Evolutionary conservation across 2,329 filamentous ascomycete species (phyloP).

Genomic region (Pseudofabraea citricarpa): DNA sequence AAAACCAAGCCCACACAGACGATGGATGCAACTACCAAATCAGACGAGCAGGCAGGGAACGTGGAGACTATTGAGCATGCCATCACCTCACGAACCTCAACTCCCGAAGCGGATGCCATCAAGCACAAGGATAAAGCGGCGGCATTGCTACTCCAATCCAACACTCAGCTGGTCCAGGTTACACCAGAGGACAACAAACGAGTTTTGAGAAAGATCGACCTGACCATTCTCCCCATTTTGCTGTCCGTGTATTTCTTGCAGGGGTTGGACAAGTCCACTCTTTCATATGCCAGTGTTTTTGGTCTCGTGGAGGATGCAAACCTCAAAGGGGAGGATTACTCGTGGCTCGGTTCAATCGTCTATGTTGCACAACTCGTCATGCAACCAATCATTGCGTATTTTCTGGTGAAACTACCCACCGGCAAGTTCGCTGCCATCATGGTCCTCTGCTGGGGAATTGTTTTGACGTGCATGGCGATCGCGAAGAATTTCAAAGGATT

Average conservation of each 20-base stretch:
- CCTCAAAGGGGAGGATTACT: constrained; percentile 43
- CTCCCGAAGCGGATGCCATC: not conserved
- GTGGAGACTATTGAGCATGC: not conserved
- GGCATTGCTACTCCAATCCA: not conserved
- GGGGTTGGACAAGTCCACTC: constrained; percentile 34
- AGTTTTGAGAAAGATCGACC: constrained; percentile 36
- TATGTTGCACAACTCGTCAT: constrained; percentile 56
- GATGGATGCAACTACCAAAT: no score
- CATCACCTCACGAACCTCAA: not conserved
- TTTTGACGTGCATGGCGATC: constrained; percentile 31
- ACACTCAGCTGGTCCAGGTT: not conserved
- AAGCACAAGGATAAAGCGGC: constrained; percentile 4
- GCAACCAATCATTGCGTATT: constrained; percentile 48
- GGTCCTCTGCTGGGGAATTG: constrained; percentile 48
- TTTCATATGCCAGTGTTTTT: constrained; percentile 43
- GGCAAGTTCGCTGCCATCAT: constrained; percentile 49
- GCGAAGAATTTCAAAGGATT: constrained; percentile 30
- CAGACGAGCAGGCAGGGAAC: no score
- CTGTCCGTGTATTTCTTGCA: constrained; percentile 55
- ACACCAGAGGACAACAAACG: constrained; percentile 16
- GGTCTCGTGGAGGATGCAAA: constrained; percentile 42
- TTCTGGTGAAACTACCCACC: constrained; percentile 48
- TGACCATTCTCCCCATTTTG: constrained; percentile 43
- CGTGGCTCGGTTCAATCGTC: constrained; percentile 57
- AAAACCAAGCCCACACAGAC: no score